Evolutionary conservation across 495 filamentous ascomycete genomes (phyloP).

Genomic region (Xylaria scruposa): DNA sequence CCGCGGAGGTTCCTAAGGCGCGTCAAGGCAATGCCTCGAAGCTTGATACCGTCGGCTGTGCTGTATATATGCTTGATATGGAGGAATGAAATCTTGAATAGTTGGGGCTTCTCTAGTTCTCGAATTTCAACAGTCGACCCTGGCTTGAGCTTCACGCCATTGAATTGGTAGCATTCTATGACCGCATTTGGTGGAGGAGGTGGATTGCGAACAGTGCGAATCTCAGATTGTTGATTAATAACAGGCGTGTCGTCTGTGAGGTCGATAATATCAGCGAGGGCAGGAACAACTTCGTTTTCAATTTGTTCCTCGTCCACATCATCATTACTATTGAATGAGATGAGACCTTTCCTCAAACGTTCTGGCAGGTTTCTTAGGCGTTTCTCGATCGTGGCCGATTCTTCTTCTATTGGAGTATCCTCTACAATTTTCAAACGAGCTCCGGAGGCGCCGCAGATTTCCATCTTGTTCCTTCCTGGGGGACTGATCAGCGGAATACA

Average conservation of each 20-base stretch:
- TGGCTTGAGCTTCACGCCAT: slow-evolving; percentile 33
- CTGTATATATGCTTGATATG: slow-evolving; percentile 48
- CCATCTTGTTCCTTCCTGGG: neutral
- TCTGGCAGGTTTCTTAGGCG: slow-evolving; percentile 19
- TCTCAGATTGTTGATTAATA: slow-evolving; percentile 1
- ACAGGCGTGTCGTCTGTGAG: slow-evolving; percentile 26
- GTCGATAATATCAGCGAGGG: slow-evolving; percentile 35
- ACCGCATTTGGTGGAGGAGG: slow-evolving; percentile 3
- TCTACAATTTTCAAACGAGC: neutral
- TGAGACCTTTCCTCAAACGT: neutral
- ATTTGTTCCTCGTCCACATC: slow-evolving; percentile 1
- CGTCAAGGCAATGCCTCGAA: slow-evolving; percentile 52
- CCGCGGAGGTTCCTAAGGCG: slow-evolving; percentile 48
- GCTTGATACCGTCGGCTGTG: slow-evolving; percentile 34
- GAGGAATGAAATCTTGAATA: slow-evolving; percentile 46
- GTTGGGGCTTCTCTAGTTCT: slow-evolving; percentile 15
- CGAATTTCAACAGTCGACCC: slow-evolving; percentile 47
- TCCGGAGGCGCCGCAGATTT: neutral
- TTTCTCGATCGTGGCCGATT: slow-evolving; percentile 3
- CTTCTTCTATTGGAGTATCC: neutral
- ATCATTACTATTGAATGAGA: neutral
- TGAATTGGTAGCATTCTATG: slow-evolving; percentile 31
- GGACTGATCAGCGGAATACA: neutral
- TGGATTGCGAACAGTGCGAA: slow-evolving; percentile 22
- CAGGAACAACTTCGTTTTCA: slow-evolving; percentile 19